Evolutionary conservation across 768 basidiomycete species (phyloP).

Genomic region (Collybiopsis confluens): DNA sequence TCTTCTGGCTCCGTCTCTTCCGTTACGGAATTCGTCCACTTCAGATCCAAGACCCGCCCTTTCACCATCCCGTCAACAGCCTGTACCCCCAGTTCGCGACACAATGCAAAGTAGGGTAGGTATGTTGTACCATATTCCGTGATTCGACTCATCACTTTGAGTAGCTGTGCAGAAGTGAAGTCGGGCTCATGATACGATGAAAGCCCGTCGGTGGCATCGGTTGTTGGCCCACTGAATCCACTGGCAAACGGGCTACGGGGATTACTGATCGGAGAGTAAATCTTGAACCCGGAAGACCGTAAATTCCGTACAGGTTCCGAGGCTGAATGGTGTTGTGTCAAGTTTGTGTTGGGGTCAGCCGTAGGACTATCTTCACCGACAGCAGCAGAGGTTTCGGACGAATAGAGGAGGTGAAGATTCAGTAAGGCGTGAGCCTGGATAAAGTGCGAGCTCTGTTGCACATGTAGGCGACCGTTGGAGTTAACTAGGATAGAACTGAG

Average conservation of each 20-base stretch:
- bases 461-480: slow-evolving; percentile 66
- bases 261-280: slow-evolving; percentile 45
- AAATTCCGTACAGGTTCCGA: slow-evolving; percentile 20
- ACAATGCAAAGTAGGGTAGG: slow-evolving; percentile 77
- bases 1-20: slow-evolving; percentile 40
- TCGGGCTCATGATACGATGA: slow-evolving; percentile 54
- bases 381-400: slow-evolving; percentile 37
- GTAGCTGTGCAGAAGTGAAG: slow-evolving; percentile 74
- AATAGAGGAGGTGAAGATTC: slow-evolving; percentile 85
- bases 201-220: slow-evolving; percentile 27
- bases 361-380: slow-evolving; percentile 26
- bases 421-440: slow-evolving; percentile 80
- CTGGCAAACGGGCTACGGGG: slow-evolving; percentile 11
- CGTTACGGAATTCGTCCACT: slow-evolving; percentile 72
- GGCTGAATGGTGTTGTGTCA: slow-evolving; percentile 33
- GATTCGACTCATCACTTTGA: slow-evolving; percentile 79
- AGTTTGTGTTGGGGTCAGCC: slow-evolving; percentile 29
- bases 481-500: slow-evolving; percentile 47
- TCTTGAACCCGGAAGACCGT: slow-evolving; percentile 45
- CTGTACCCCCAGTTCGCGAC: slow-evolving; percentile 77
- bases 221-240: slow-evolving; percentile 8
- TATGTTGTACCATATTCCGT: slow-evolving; percentile 59
- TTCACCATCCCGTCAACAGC: slow-evolving; percentile 86
- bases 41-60: slow-evolving; percentile 66
- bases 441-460: slow-evolving; percentile 78